Base-by-base conservation (phyloP, 2,329 filamentous ascomycete species). In the Hypoxylon sp. region DNA sequence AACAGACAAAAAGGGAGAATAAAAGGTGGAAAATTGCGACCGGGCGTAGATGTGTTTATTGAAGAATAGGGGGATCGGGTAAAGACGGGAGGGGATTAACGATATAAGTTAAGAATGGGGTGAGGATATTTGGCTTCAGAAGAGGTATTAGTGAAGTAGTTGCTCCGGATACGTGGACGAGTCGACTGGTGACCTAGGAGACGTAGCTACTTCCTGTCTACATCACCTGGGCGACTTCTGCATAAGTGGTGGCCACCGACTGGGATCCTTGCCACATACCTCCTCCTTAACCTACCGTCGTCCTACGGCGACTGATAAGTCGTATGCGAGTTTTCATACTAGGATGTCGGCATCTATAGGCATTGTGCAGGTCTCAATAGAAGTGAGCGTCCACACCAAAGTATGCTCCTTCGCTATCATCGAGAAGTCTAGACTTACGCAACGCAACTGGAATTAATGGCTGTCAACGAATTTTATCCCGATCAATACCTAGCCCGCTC, bases 401-500 rank as follows among this genome's bases (percentile, higher is more conserved):
- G 21, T 11, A 56, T 19, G 1, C 13, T 46, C 37, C 31, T 44
- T 32, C 15, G 7, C 17, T 37, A 5, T 5, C 10, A 15, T 29
- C 8, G 27, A 2, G 47, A 35, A n/a, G 46, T 7, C 19, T 29
- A 39, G 8, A n/a, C 17, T 6, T 57, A n/a, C 10, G 13, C 11
- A 46, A 19, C 19, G 47, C 27, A 52, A 62, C 2, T 62, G 35
- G 19, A 63, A 65, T 46, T 65, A 60, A 35, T 62, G 48, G 65
- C 65, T 68, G 62, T 58, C 62, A 54, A 56, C 47, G 37, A 58
- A 55, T 46, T 62, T 64, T 60, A 62, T 61, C 53, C 53, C 51
- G 52, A 55, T 57, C 13, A 51, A 64, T 59, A 67, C 61, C 61
- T 65, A 65, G 54, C 57, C 60, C 61, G 61, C 60, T 70, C 46